Evolutionary conservation across 345 rosid species (phyloP).

Genomic region (Psidium friedrichsthalianum): DNA sequence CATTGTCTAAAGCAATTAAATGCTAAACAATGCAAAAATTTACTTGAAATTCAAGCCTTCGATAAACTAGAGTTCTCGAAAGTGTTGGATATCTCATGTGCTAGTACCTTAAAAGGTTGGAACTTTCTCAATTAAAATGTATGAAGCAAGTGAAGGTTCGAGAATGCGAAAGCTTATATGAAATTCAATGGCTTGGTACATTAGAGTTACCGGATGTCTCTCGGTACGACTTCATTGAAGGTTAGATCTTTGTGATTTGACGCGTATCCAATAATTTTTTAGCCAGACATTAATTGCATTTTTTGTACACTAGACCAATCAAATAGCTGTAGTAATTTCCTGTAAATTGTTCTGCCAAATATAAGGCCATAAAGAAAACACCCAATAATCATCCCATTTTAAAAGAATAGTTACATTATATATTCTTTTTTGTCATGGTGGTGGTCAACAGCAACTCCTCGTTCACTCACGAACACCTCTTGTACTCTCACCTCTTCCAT

Average conservation of each 20-base stretch:
- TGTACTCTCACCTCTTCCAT: neutral
- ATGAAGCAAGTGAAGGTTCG: neutral
- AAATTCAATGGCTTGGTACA: neutral
- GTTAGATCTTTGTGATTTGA: neutral
- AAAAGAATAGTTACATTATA: neutral
- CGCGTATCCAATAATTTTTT: neutral
- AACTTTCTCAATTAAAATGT: neutral
- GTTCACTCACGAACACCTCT: neutral
- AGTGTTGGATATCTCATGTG: too few species aligned
- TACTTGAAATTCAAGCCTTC: too few species aligned
- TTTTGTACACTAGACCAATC: neutral
- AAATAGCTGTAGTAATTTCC: neutral
- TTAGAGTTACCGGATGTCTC: neutral
- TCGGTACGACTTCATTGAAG: fast-evolving
- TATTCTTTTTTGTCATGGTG: neutral
- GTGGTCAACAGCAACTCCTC: neutral
- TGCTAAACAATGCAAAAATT: too few species aligned
- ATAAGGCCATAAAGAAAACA: neutral
- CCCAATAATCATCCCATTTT: too few species aligned
- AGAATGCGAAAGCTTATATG: neutral
- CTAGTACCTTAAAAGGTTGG: neutral
- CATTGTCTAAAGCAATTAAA: too few species aligned
- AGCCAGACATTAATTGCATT: neutral
- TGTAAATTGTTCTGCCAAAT: neutral
- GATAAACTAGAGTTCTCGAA: too few species aligned